Evolutionary conservation across 257 asterid genomes (phyloP).

Genomic region (Paulownia fortunei): DNA sequence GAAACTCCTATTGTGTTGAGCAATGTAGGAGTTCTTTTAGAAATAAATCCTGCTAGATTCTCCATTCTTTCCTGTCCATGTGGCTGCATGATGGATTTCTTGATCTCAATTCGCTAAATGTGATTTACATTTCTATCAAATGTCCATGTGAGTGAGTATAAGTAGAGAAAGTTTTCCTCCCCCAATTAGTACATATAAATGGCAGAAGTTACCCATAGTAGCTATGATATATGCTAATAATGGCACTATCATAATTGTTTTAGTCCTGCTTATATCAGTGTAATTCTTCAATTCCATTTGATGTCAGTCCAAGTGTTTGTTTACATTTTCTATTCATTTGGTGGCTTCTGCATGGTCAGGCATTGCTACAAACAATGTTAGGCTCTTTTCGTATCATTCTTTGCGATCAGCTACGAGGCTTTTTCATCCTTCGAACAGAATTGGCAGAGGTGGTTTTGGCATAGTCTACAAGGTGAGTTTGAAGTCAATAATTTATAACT

Average conservation of each 20-base stretch:
- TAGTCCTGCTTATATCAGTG: background rate
- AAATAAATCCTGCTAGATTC: too few species aligned
- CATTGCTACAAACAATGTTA: constrained; percentile 58
- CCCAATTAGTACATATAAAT: too few species aligned
- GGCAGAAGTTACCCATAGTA: too few species aligned
- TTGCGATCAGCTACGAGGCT: constrained; percentile 72
- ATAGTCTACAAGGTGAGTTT: constrained; percentile 67
- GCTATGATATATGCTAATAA: too few species aligned
- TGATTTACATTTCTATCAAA: too few species aligned
- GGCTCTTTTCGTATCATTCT: constrained; percentile 59
- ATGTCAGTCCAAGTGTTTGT: background rate
- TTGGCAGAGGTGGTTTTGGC: constrained; percentile 89
- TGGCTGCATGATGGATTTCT: too few species aligned
- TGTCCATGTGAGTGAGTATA: too few species aligned
- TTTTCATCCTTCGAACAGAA: constrained; percentile 72
- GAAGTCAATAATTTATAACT: too few species aligned
- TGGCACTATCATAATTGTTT: background rate
- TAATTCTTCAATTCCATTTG: background rate
- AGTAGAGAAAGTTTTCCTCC: too few species aligned
- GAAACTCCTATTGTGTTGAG: background rate
- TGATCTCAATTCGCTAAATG: too few species aligned
- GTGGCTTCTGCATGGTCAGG: constrained; percentile 42
- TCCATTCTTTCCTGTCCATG: too few species aligned
- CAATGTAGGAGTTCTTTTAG: too few species aligned
- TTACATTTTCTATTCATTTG: background rate